These are phyloP conservation scores for Cudoniella acicularis DNA, from an alignment of 495 filamentous ascomycete genomes.

Conservation along the genomic window DNA sequence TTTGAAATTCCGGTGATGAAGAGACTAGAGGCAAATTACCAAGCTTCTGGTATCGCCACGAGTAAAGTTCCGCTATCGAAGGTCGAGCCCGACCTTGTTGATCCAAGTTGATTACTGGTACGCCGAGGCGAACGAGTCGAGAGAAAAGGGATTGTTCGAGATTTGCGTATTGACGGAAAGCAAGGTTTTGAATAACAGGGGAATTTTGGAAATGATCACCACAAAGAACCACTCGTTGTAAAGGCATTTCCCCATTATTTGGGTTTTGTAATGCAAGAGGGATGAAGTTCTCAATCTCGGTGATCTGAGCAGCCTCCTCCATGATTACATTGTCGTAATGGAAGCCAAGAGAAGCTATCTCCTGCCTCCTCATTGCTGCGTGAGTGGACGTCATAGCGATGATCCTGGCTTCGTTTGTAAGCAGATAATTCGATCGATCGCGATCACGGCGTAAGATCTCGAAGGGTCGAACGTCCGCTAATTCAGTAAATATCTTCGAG, in stretches of 20 bases:
- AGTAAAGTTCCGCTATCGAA: slow-evolving; percentile 83
- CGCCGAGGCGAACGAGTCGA: slow-evolving; percentile 82
- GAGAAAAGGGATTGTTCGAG: slow-evolving; percentile 94
- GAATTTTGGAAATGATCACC: slow-evolving; percentile 97
- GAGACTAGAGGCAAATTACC: slow-evolving; percentile 75
- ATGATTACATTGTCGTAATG: slow-evolving; percentile 97
- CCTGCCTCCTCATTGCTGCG: slow-evolving; percentile 92
- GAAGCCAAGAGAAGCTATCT: slow-evolving; percentile 89
- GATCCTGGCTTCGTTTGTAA: slow-evolving; percentile 91
- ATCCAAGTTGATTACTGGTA: slow-evolving; percentile 85
- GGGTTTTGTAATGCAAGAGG: slow-evolving; percentile 85
- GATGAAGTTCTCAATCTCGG: slow-evolving; percentile 96
- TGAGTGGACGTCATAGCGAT: slow-evolving; percentile 99
- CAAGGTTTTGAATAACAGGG: slow-evolving; percentile 90
- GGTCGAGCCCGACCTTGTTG: slow-evolving; percentile 87
- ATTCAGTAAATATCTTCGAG: slow-evolving; percentile 83
- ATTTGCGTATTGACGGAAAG: slow-evolving; percentile 94
- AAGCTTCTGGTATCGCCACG: slow-evolving; percentile 85
- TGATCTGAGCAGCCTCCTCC: slow-evolving; percentile 98
- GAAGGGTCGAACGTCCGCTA: slow-evolving; percentile 92
- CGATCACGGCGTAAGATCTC: slow-evolving; percentile 84
- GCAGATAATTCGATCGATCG: slow-evolving; percentile 92
- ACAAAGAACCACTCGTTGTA: slow-evolving; percentile 88
- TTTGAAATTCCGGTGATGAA: slow-evolving; percentile 63
- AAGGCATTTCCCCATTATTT: slow-evolving; percentile 63